Evolutionary conservation across 2,329 filamentous ascomycete species (phyloP), one percentile per base, ranked within the genome.

Genomic region (Calonectria fujianensis): DNA sequence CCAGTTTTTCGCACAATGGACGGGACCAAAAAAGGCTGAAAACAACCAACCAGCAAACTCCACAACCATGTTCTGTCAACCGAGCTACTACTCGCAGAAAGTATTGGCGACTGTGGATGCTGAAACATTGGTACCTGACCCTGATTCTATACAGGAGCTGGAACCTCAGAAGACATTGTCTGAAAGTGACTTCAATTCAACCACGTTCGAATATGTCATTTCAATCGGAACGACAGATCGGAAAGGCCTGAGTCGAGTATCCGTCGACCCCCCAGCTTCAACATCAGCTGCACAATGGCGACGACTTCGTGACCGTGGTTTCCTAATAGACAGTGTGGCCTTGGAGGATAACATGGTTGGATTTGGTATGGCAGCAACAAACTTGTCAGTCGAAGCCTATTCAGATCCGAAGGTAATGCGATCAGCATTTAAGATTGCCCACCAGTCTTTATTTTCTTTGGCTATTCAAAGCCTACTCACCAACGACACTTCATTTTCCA

Each of bases 1-100:
- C 27, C 86, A 85, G 1, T 90, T 88, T 7, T 73, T 85, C 0
- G 83, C 84, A 0, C 67, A 81, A 0, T 84, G 81, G 79, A 59
- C 45, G 2, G 37, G 66, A 14, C 6, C 52, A 1, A 50, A 51
- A 9, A 45, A 51, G 11, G 7, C 41, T 0, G 35, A 45, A 0
- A 72, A 80, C n/a, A 5, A 18, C 14, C 68, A 63, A 0, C 48
- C 71, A 1, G 77, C 71, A 50, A 78, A 81, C 5, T 71, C 84
- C 0, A 87, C 85, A 0, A 83, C 84, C 0, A 31, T 87, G 0
- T 90, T 86, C 63, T 91, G 89, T 57, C 80, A 86, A 29, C 72
- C 88, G 0, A 77, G 41, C 0, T 92, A 91, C 70, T 87, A 85
- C 64, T 82, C 84, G 16, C 88, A 90, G 41, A 18, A 82, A 0